Percentiles rank a stretch among this genome's conserved stretches.
Conservation (phyloP, 352 stramenopile species). For the Phytophthora meadii region DNA sequence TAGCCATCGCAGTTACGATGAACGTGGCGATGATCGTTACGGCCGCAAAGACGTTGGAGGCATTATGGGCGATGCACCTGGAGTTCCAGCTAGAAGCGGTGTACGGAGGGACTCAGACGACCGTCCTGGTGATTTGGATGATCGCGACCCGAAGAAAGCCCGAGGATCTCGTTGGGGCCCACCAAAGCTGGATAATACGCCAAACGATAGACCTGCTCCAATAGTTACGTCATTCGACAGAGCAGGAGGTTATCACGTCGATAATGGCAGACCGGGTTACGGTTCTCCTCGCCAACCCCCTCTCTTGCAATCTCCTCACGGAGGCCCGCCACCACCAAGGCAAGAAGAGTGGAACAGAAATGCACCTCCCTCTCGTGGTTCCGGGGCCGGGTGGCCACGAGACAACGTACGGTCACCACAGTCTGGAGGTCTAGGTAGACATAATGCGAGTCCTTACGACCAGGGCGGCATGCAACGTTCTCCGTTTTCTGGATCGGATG, state of each 20-base stretch:
- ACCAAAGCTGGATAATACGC: constrained; percentile 41
- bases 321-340: constrained; percentile 21
- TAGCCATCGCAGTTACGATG: constrained; percentile 32
- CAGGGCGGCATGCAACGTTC: constrained; percentile 28
- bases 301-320: constrained; percentile 32
- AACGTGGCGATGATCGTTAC: constrained; percentile 22
- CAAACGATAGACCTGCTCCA: constrained; percentile 51
- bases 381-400: constrained; percentile 32
- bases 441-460: constrained; percentile 26
- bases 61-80: constrained; percentile 35
- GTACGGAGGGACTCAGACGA: constrained; percentile 37
- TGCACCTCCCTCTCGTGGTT: constrained; percentile 24
- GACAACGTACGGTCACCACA: constrained; percentile 34
- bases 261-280: constrained; percentile 35
- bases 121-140: constrained; percentile 36
- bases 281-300: constrained; percentile 31
- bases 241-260: constrained; percentile 28
- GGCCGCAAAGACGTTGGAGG: constrained; percentile 31
- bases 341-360: constrained; percentile 45
- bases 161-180: constrained; percentile 77
- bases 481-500: constrained; percentile 37
- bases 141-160: constrained; percentile 67
- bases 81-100: constrained; percentile 30
- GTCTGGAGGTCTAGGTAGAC: constrained; percentile 37
- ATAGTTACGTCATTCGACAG: constrained; percentile 53